phyloP scores from a whole-genome alignment of 2,329 filamentous ascomycete species.

The Pyricularia pennisetigena region DNA sequence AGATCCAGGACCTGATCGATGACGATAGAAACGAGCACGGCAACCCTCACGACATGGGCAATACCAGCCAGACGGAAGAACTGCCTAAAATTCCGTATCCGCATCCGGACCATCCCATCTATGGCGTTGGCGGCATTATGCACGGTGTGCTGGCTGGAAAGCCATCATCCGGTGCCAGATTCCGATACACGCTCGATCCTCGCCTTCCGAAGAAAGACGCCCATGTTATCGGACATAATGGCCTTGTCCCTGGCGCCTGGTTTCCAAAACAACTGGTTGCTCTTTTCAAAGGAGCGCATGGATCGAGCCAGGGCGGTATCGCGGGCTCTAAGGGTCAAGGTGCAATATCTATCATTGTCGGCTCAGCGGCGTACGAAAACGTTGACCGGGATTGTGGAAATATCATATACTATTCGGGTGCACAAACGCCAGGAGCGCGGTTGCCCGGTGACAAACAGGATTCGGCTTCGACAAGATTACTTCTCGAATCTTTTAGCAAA shows the following conservation, averaged over 20 bases:
- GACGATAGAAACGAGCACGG: not conserved
- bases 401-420: constrained; percentile 16
- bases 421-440: constrained; percentile 12
- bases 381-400: constrained; percentile 16
- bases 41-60: not conserved
- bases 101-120: constrained; percentile 17
- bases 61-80: too few relatives aligned
- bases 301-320: constrained; percentile 37
- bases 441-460: not conserved
- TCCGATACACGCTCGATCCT: constrained; percentile 12
- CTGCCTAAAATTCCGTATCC: constrained; percentile 8
- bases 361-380: constrained; percentile 12
- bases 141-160: constrained; percentile 13
- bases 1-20: not conserved
- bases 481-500: constrained; percentile 11
- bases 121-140: constrained; percentile 19
- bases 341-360: constrained; percentile 43
- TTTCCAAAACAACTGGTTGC: constrained; percentile 41
- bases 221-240: constrained; percentile 21
- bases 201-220: constrained; percentile 1
- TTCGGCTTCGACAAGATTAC: constrained; percentile 10
- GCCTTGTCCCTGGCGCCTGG: constrained; percentile 31
- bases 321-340: constrained; percentile 32
- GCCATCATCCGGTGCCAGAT: not conserved
- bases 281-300: constrained; percentile 44